These are phyloP conservation scores for Plasmodium adleri DNA, from an alignment of 169 alveolate genomes.

Conservation along the genomic window DNA sequence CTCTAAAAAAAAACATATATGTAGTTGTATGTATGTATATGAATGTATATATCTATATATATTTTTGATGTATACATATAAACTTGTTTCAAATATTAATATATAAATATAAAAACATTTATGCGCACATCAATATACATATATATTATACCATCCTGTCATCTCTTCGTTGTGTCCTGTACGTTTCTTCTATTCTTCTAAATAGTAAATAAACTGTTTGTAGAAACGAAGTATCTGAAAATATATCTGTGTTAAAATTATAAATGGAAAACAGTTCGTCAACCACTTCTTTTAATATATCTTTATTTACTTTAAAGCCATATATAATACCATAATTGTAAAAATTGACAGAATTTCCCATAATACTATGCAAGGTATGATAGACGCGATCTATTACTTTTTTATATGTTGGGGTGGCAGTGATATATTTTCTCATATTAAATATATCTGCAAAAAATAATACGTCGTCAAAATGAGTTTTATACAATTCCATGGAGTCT, in stretches of 20 bases:
- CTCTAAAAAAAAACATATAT: constrained; percentile 3
- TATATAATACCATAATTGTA: constrained; percentile 45
- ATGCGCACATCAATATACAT: no score
- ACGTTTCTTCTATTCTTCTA: constrained; percentile 37
- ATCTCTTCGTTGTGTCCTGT: constrained; percentile 15
- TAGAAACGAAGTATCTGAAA: constrained; percentile 32
- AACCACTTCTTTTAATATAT: not conserved
- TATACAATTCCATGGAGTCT: no score
- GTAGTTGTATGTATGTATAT: not conserved
- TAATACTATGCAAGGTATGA: constrained; percentile 7
- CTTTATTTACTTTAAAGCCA: constrained; percentile 37
- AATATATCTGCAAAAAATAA: no score
- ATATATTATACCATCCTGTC: constrained; percentile 13
- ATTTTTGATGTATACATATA: no score
- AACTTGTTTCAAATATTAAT: no score
- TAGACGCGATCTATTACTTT: no score
- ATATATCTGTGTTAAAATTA: constrained; percentile 7
- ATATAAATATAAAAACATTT: no score
- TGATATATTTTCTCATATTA: no score
- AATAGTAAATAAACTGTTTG: constrained; percentile 43
- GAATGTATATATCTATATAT: no score
- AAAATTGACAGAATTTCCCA: constrained; percentile 27
- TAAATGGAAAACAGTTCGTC: constrained; percentile 33
- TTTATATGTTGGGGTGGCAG: no score
- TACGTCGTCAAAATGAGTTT: no score